phyloP scores from a whole-genome alignment of 208 protist species.

The Leishmania tropica region DNA sequence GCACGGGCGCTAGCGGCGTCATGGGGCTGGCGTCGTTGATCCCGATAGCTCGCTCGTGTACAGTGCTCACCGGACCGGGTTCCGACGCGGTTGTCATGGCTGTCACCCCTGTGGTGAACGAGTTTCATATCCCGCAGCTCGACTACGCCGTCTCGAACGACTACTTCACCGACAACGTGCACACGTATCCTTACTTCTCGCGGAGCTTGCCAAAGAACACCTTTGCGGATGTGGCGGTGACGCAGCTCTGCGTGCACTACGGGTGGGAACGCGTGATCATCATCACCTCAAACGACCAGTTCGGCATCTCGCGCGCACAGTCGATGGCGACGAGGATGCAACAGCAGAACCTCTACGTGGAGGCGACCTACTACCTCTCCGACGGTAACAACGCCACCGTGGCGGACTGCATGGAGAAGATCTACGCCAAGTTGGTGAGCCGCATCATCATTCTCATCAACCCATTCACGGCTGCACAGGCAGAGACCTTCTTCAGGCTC shows the following conservation, averaged over 20 bases:
- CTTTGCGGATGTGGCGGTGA: constrained; percentile 58
- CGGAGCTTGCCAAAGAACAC: constrained; percentile 56
- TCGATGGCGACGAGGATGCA: constrained; percentile 55
- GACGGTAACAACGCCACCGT: constrained; percentile 28
- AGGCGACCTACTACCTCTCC: constrained; percentile 56
- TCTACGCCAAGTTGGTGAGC: constrained; percentile 72
- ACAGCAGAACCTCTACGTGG: constrained; percentile 72
- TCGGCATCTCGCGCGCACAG: constrained; percentile 49
- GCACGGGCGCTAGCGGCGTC: constrained; percentile 69
- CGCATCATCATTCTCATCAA: constrained; percentile 67
- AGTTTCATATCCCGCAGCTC: constrained; percentile 72
- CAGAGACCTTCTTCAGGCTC: constrained; percentile 69
- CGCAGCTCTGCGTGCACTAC: constrained; percentile 70
- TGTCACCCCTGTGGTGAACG: constrained; percentile 79
- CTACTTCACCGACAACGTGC: constrained; percentile 56
- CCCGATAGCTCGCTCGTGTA: constrained; percentile 66
- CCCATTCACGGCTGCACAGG: constrained; percentile 48
- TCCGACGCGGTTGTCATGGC: constrained; percentile 49
- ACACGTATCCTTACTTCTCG: constrained; percentile 82
- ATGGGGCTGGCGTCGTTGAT: constrained; percentile 70
- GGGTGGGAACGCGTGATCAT: constrained; percentile 87
- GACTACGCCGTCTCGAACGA: constrained; percentile 76
- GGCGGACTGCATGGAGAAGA: constrained; percentile 45
- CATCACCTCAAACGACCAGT: constrained; percentile 59
- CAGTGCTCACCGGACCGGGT: constrained; percentile 70